Evolutionary conservation across 179 eudicot genomes (phyloP).

Genomic region (Beta macrorhiza): DNA sequence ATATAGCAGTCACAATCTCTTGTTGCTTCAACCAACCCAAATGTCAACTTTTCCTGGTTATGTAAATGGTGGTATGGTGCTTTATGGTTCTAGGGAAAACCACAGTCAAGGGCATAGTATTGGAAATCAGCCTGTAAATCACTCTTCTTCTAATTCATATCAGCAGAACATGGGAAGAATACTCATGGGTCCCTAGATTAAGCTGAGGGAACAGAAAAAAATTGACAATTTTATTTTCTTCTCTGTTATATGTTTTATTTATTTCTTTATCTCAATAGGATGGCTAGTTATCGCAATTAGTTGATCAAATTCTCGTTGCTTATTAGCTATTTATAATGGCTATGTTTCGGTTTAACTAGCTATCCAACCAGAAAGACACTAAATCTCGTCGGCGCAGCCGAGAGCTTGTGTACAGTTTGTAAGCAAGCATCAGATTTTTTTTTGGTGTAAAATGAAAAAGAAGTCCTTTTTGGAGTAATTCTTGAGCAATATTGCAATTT

Average conservation of each 20-base stretch:
- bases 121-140: constrained; percentile 52
- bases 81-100: constrained; percentile 58
- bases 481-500: neutral
- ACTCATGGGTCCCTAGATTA: constrained; percentile 47
- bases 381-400: constrained; percentile 16
- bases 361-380: constrained; percentile 16
- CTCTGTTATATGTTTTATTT: constrained; percentile 22
- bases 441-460: constrained; percentile 20
- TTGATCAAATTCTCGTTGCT: constrained; percentile 17
- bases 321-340: constrained; percentile 14
- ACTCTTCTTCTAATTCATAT: constrained; percentile 52
- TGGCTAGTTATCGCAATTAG: constrained; percentile 22
- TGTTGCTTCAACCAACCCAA: constrained; percentile 45
- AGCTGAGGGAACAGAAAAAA: constrained; percentile 10
- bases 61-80: constrained; percentile 54
- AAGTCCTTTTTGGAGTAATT: constrained; percentile 7
- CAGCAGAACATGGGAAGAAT: constrained; percentile 61
- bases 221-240: neutral
- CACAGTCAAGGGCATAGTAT: constrained; percentile 46
- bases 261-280: constrained; percentile 22
- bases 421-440: constrained; percentile 25
- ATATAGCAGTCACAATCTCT: constrained; percentile 29
- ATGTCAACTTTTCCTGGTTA: constrained; percentile 47
- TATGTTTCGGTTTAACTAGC: constrained; percentile 28
- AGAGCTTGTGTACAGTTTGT: constrained; percentile 37